Conservation (phyloP, 768 basidiomycete genomes). For the Daedalea quercina region DNA sequence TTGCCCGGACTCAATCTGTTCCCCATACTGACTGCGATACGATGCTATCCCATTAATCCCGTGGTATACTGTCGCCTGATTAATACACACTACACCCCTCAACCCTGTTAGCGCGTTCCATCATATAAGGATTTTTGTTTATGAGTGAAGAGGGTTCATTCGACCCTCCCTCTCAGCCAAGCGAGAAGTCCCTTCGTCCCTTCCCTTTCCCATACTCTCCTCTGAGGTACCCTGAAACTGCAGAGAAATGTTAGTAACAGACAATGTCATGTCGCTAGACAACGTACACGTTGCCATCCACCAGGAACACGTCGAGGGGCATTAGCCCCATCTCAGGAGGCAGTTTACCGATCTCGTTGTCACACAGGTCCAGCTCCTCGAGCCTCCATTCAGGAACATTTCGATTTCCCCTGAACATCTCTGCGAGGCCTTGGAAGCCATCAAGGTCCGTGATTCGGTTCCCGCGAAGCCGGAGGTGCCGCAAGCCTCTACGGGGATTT, state of each 20-base stretch:
- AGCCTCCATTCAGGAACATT: constrained; percentile 64
- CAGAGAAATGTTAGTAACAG: neutral
- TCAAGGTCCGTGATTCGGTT: constrained; percentile 58
- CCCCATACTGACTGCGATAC: no score
- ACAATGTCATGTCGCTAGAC: neutral
- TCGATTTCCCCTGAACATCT: constrained; percentile 58
- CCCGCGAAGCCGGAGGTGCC: constrained; percentile 60
- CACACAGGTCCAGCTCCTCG: constrained; percentile 77
- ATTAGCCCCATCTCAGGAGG: constrained; percentile 66
- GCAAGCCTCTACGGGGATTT: constrained; percentile 43
- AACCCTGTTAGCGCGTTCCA: no score
- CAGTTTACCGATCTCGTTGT: constrained; percentile 71
- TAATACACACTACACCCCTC: no score
- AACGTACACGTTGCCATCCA: constrained; percentile 79
- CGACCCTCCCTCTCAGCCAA: constrained; percentile 73
- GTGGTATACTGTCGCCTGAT: no score
- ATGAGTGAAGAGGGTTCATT: no score
- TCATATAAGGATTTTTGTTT: no score
- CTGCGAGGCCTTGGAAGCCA: constrained; percentile 56
- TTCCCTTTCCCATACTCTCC: constrained; percentile 82
- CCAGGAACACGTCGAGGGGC: constrained; percentile 74
- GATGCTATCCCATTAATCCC: no score
- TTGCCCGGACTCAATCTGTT: no score
- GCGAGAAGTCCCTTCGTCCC: constrained; percentile 76
- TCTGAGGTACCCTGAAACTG: constrained; percentile 77